Percentiles rank a stretch among this genome's conserved stretches.
These are phyloP conservation scores for Filosporella fistucella DNA, from an alignment of 495 filamentous ascomycete species.

Conservation along the genomic window DNA sequence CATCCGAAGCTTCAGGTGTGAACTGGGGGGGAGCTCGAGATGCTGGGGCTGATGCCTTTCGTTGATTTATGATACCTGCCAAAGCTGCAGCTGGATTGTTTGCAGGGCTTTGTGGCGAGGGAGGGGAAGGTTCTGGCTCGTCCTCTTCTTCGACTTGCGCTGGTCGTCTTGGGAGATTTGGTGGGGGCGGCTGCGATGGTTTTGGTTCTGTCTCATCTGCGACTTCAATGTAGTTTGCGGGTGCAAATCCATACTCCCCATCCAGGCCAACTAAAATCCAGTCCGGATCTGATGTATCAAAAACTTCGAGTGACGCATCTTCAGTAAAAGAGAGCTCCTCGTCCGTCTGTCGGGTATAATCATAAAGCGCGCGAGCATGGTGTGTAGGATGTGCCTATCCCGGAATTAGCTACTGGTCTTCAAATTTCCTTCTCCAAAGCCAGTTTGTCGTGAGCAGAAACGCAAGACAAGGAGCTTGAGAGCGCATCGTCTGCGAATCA, in stretches of 20 bases:
- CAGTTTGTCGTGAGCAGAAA: background rate
- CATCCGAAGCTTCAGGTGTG: slow-evolving; percentile 58
- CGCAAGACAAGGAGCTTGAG: background rate
- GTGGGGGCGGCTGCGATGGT: slow-evolving; percentile 2
- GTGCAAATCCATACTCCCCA: slow-evolving; percentile 89
- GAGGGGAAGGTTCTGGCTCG: slow-evolving; percentile 25
- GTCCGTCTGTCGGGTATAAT: slow-evolving; percentile 95
- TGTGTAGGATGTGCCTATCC: slow-evolving; percentile 65
- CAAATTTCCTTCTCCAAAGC: no score
- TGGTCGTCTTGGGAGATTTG: slow-evolving; percentile 36
- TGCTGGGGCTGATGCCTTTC: slow-evolving; percentile 13
- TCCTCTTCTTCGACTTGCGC: slow-evolving; percentile 32
- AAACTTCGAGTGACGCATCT: slow-evolving; percentile 78
- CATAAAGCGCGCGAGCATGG: slow-evolving; percentile 83
- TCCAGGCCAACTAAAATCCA: slow-evolving; percentile 90
- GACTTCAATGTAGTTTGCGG: slow-evolving; percentile 92
- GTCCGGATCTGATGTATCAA: slow-evolving; percentile 87
- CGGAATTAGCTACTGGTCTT: no score
- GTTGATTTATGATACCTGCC: slow-evolving; percentile 23
- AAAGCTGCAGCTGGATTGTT: slow-evolving; percentile 24
- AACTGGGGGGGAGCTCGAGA: slow-evolving; percentile 41
- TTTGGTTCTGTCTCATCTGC: slow-evolving; percentile 10
- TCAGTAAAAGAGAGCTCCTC: slow-evolving; percentile 96
- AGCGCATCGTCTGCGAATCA: no score
- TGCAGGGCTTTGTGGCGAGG: slow-evolving; percentile 18